These are phyloP conservation scores for Bryoglossum gracile DNA, from an alignment of 495 filamentous ascomycete species.

Conservation along the genomic window DNA sequence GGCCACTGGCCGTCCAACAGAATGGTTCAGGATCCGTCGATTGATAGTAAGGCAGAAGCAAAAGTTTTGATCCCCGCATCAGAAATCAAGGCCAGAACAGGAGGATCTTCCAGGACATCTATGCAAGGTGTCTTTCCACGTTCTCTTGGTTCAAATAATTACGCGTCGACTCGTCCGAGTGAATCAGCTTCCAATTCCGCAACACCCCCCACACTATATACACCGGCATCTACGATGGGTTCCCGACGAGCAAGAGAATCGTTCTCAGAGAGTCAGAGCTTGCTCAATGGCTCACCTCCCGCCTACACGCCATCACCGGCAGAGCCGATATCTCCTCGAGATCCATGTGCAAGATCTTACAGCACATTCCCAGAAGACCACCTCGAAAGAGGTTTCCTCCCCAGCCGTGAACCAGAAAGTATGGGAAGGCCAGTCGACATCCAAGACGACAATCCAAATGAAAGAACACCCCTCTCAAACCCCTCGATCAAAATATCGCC, in stretches of 20 bases:
- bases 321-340: background rate
- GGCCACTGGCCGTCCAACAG: background rate
- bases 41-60: slow-evolving; percentile 11
- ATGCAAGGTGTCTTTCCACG: slow-evolving; percentile 2
- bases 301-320: slow-evolving; percentile 11
- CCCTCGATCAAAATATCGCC: background rate
- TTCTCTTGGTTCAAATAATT: slow-evolving; percentile 7
- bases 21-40: slow-evolving; percentile 22
- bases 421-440: slow-evolving; percentile 18
- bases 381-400: slow-evolving; percentile 15
- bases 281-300: slow-evolving; percentile 15
- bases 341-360: slow-evolving; percentile 2
- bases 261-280: slow-evolving; percentile 2
- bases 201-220: slow-evolving; percentile 7
- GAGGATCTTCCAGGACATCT: slow-evolving; percentile 10
- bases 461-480: slow-evolving; percentile 10
- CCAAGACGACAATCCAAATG: slow-evolving; percentile 2
- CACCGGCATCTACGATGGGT: slow-evolving; percentile 1
- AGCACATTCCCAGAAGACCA: slow-evolving; percentile 20
- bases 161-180: slow-evolving; percentile 12
- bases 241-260: slow-evolving; percentile 1
- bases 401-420: slow-evolving; percentile 16
- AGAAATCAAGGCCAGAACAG: background rate
- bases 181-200: background rate
- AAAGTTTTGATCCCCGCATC: slow-evolving; percentile 15